Evolutionary conservation across 352 stramenopile species (phyloP), one percentile per base, ranked within the genome.

Genomic region (Blastocystis sp.): DNA sequence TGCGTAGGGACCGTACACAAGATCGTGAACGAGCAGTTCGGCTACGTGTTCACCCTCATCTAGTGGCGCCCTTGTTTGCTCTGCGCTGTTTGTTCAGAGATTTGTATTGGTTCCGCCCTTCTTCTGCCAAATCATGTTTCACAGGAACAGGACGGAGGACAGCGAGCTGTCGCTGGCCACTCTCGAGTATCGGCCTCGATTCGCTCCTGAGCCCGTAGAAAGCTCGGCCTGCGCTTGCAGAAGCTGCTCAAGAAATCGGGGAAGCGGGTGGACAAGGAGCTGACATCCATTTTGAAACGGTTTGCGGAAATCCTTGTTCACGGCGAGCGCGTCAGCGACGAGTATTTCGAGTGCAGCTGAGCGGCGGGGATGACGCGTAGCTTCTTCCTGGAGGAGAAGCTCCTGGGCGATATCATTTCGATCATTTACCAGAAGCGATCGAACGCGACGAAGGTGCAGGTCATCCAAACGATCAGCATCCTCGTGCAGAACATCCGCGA

Each of bases 381-480:
- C 76, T 90, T 90, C 74, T 90, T 88, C 64, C 48, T 84, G 53
- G 86, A 90, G 71, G 80, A 89, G 48, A 79, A 78, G 53, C 88
- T 90, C 28, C 45, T 89, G 76, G 53, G 65, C 45, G 56, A 70
- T 53, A 71, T 89, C 28, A 79, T 89, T 23, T 21, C 48, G 2
- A 84, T 90, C 3, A 69, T 90, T 21, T 59, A 78, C 59, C 88
- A 89, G 59, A 43, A 87, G 3, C 65, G 84, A 34, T 64, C 60
- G 28, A 89, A 70, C 5, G 60, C 62, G 34, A 70, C 89, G 11
- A 88, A 90, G 38, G 89, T 88, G 38, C 89, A 90, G 56, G 82
- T 90, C n/a, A 88, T 90, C 48, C 89, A 90, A 64, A 89, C 88
- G 45, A 78, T 90, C 34, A 90, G 89, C 59, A 90, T 90, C 43